Evolutionary conservation across 371 early-diverging fungal species (phyloP), one percentile per base, ranked within the genome.

Genomic region (Parasitella parasitica): DNA sequence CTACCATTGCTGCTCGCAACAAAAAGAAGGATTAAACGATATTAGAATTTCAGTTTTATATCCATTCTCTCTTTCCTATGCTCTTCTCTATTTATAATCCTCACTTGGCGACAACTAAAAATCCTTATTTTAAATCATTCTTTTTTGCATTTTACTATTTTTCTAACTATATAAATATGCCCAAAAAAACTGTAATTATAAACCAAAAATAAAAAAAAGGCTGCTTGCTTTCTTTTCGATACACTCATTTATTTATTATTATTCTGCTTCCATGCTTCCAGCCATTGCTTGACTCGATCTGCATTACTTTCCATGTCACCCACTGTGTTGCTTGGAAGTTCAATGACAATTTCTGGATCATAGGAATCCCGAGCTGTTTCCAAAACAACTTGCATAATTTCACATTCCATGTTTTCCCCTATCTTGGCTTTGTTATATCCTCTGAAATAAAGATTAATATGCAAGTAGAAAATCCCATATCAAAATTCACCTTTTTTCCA

Each of bases 351-450:
- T 49, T 93, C 92, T 27, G 81, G 73, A 28, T 82, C 82, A 71
- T 97, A 96, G 5, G 89, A 88, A 56, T 92, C 97, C 15, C 77
- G 76, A 2, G 97, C 96, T 62, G 94, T 97, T 56, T 96, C 96
- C 64, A 92, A 77, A 4, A 97, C 91, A 5, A 99, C 94, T 72
- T 95, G 94, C 95, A 99, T 96, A 67, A 97, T 99, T 77, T 99
- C 99, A 77, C 96, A 95, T 69, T 96, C 93, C 67, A 99, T 85
- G 69, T 99, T 99, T 76, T 99, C 99, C 35, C 89, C 79, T 55
- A 98, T 91, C 80, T 99, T 99, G 46, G 87, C 85, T 46, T 82
- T 71, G 64, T 84, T 84, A 74, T 99, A 99, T 48, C 91, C 90
- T 71, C 97, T 92, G n/a, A n/a, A n/a, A n/a, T n/a, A n/a, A n/a